These are phyloP conservation scores for Letharia columbiana DNA, from an alignment of 495 filamentous ascomycete species.

Conservation along the genomic window DNA sequence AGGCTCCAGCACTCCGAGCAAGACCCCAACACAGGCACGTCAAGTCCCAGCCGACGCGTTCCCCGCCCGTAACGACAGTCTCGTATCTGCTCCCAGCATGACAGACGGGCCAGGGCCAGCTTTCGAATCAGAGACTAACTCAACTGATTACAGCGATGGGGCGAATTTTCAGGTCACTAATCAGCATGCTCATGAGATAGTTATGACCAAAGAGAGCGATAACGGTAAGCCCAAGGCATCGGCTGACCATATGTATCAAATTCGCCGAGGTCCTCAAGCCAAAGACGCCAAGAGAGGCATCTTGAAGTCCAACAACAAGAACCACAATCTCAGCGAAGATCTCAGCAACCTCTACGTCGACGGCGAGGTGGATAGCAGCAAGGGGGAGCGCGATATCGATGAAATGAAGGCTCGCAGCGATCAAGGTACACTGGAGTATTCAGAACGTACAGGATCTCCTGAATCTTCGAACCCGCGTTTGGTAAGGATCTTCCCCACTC, in stretches of 20 bases:
- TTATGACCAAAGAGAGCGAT: background rate
- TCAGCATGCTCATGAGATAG: background rate
- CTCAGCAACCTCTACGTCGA: background rate
- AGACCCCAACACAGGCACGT: constrained; percentile 7
- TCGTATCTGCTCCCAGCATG: constrained; percentile 9
- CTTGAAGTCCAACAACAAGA: background rate
- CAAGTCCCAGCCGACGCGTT: background rate
- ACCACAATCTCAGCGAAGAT: background rate
- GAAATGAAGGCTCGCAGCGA: background rate
- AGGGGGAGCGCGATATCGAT: background rate
- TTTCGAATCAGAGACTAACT: background rate
- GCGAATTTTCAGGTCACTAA: background rate
- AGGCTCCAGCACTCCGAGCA: background rate
- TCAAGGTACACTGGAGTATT: background rate
- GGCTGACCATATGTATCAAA: background rate
- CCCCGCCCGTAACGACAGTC: constrained; percentile 19
- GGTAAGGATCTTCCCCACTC: constrained; percentile 6
- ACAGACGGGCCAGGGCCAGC: background rate
- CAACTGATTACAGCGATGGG: background rate
- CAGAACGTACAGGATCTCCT: background rate
- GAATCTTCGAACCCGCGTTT: constrained; percentile 12
- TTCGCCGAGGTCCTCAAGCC: background rate
- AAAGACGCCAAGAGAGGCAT: background rate
- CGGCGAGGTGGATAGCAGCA: background rate
- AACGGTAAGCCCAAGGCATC: background rate